A percentile compares a stretch with the other conserved stretches of the same genome.
Conservation (phyloP, 371 early-diverging fungal species). For the Vairimorpha ceranae region DNA sequence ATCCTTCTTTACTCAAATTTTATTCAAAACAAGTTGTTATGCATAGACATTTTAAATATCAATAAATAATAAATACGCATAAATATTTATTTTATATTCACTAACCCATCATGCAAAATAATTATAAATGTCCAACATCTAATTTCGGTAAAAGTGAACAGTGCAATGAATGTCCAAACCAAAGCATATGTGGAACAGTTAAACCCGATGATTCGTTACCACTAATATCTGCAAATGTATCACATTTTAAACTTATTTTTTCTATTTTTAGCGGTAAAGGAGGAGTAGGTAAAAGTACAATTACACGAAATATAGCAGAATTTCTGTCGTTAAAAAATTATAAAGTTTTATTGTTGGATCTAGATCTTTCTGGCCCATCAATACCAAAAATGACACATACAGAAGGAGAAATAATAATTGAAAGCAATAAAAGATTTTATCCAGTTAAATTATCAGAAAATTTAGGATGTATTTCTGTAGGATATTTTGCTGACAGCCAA, state of each 20-base stretch:
- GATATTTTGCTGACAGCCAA: constrained; percentile 25
- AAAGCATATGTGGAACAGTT: constrained; percentile 70
- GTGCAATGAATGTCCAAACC: constrained; percentile 93
- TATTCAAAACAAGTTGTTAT: too few relatives aligned
- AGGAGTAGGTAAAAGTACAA: constrained; percentile 92
- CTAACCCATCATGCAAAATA: too few relatives aligned
- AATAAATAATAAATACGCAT: too few relatives aligned
- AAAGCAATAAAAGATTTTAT: constrained; percentile 23
- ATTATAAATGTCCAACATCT: constrained; percentile 66
- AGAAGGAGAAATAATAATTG: constrained; percentile 26
- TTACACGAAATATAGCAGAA: constrained; percentile 59
- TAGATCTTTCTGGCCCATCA: constrained; percentile 62
- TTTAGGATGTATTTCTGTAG: constrained; percentile 22
- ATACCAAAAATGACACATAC: constrained; percentile 56
- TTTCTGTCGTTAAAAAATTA: neutral
- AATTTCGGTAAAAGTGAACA: constrained; percentile 79
- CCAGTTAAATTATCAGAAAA: constrained; percentile 39
- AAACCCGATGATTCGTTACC: constrained; percentile 79
- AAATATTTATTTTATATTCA: too few relatives aligned
- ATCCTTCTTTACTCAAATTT: too few relatives aligned
- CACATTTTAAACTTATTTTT: constrained; percentile 71
- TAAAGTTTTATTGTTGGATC: constrained; percentile 53
- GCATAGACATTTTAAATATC: too few relatives aligned
- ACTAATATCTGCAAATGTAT: constrained; percentile 28
- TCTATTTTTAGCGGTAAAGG: constrained; percentile 81